Conservation (phyloP, 2,329 filamentous ascomycete species). For the Aulographum hederae region DNA sequence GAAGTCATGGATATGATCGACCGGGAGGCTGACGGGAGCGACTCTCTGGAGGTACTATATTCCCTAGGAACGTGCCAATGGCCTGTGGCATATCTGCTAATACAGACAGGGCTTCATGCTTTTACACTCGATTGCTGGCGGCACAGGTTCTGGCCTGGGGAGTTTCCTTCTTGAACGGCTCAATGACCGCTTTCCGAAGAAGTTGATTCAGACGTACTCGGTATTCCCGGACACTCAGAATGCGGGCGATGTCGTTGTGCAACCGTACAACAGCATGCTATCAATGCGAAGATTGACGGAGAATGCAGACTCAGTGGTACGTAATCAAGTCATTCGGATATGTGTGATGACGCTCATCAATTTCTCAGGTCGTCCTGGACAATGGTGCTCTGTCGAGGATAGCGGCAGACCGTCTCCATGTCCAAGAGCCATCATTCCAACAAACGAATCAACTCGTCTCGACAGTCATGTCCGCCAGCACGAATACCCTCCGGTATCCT, state of each 20-base stretch:
- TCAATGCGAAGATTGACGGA: conserved; percentile 82
- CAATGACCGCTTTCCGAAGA: conserved; percentile 96
- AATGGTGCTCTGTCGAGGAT: conserved; percentile 89
- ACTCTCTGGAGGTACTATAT: conserved; percentile 86
- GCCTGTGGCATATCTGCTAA: conserved; percentile 8
- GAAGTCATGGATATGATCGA: conserved; percentile 99
- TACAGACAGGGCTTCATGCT: conserved; percentile 78
- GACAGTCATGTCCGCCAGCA: conserved; percentile 97
- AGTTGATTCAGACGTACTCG: conserved; percentile 97
- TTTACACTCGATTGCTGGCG: conserved; percentile 91
- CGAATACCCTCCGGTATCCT: conserved; percentile 87
- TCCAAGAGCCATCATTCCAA: conserved; percentile 88
- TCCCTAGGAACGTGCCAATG: conserved; percentile 5
- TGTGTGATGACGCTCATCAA: conserved; percentile 9
- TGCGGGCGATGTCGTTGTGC: conserved; percentile 79
- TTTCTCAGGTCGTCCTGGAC: conserved; percentile 57
- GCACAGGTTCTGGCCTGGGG: conserved; percentile 88
- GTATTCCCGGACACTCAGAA: conserved; percentile 92
- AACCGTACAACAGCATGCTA: conserved; percentile 93
- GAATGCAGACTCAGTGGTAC: conserved; percentile 85
- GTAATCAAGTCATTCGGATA: conserved; percentile 7
- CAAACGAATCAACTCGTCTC: conserved; percentile 96
- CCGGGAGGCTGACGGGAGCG: conserved; percentile 91
- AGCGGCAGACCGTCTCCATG: conserved; percentile 81
- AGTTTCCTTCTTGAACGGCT: conserved; percentile 88